Evolutionary conservation across 2,329 filamentous ascomycete genomes (phyloP).

Genomic region (Calonectria leucothoes): DNA sequence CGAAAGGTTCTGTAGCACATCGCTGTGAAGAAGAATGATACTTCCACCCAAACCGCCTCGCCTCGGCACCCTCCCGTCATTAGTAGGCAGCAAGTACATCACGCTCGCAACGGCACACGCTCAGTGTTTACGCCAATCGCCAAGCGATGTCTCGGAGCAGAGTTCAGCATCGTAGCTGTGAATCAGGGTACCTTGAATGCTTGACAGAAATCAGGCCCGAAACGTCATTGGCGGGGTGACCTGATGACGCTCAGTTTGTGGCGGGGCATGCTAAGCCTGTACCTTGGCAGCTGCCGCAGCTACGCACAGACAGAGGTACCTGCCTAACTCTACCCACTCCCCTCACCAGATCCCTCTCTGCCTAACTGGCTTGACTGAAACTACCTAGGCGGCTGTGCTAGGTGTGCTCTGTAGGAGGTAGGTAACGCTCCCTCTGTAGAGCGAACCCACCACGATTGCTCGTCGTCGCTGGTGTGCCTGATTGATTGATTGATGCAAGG

Average conservation of each 20-base stretch:
- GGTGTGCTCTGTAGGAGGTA: neutral
- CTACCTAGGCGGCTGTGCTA: conserved; percentile 3
- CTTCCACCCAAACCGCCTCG: neutral
- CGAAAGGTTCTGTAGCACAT: neutral
- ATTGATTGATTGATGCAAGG: conserved; percentile 27
- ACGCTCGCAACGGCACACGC: neutral
- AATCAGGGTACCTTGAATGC: neutral
- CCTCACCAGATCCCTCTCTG: conserved; percentile 13
- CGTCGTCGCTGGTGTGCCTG: conserved; percentile 16
- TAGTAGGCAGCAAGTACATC: neutral
- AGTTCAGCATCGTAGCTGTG: neutral
- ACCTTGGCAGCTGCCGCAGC: neutral
- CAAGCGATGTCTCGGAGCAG: neutral
- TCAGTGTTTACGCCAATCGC: neutral
- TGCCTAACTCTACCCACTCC: neutral
- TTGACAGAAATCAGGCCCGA: conserved; percentile 20
- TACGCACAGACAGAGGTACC: neutral
- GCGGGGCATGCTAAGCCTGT: neutral
- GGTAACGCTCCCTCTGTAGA: conserved; percentile 7
- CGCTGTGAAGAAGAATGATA: neutral
- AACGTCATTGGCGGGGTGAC: conserved; percentile 48
- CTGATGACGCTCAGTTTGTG: conserved; percentile 26
- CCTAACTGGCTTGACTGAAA: conserved; percentile 7
- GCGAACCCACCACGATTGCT: neutral
- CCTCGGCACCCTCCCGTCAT: neutral